Conservation (phyloP, 1,284 basidiomycete genomes). For the Phenoliferia sp. region DNA sequence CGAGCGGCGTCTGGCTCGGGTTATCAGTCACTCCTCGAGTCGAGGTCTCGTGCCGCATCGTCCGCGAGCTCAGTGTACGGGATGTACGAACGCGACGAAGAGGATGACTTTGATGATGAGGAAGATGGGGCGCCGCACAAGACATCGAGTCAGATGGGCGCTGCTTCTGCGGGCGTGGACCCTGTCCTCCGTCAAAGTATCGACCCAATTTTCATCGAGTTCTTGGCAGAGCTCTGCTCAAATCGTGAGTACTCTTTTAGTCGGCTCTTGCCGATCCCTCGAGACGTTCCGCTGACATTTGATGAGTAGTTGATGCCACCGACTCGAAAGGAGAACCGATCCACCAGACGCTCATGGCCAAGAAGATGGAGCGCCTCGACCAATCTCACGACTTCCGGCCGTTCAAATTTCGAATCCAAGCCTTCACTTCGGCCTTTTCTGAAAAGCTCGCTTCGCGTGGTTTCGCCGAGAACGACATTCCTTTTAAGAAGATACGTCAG, state of each 20-base stretch:
- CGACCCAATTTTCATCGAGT: conserved; percentile 87
- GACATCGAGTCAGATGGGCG: conserved; percentile 27
- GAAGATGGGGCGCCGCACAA: conserved; percentile 3
- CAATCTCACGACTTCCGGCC: conserved; percentile 95
- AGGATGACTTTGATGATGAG: conserved; percentile 22
- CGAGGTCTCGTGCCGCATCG: conserved; percentile 24
- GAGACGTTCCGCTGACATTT: conserved; percentile 4
- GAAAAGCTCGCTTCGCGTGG: conserved; percentile 65
- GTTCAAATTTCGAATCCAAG: conserved; percentile 98
- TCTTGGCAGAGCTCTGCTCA: conserved; percentile 81
- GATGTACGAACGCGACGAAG: conserved; percentile 26
- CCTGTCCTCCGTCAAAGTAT: conserved; percentile 72
- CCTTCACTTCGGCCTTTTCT: conserved; percentile 94
- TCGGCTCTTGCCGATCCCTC: conserved; percentile 5
- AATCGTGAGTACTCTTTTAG: conserved; percentile 60
- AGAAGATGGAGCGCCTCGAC: conserved; percentile 90
- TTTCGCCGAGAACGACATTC: conserved; percentile 50
- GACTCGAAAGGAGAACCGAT: conserved; percentile 95
- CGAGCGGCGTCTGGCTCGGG: conserved; percentile 31
- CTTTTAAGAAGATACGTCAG: conserved; percentile 75
- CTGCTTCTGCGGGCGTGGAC: conserved; percentile 38
- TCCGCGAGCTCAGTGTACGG: conserved; percentile 29
- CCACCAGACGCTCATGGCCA: conserved; percentile 95
- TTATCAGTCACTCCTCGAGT: conserved; percentile 30
- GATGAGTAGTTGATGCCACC: conserved; percentile 69